Conservation (phyloP, 208 protist genomes). For the Hexamita inflata region DNA sequence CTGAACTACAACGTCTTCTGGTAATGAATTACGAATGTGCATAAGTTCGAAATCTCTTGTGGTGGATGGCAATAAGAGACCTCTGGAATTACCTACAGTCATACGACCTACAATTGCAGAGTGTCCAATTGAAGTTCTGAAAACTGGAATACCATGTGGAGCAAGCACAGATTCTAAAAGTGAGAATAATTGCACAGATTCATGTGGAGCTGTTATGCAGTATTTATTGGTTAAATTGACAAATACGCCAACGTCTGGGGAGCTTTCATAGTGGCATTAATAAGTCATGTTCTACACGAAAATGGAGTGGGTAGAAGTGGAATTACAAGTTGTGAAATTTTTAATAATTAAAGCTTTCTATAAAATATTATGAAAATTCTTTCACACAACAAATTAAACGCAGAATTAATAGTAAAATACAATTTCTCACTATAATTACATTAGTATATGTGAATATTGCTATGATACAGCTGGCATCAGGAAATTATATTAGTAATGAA, state of each 20-base stretch:
- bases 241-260: constrained; percentile 96
- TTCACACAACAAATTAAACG: too few species aligned
- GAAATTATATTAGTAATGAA: too few species aligned
- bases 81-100: constrained; percentile 80
- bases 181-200: background rate
- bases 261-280: constrained; percentile 91
- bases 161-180: background rate
- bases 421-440: too few species aligned
- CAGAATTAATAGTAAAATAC: too few species aligned
- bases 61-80: constrained; percentile 87
- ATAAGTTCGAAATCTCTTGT: constrained; percentile 95
- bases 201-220: constrained; percentile 70
- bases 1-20: constrained; percentile 56
- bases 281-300: too few species aligned
- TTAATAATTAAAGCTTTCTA: too few species aligned
- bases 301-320: too few species aligned
- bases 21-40: constrained; percentile 78
- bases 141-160: background rate
- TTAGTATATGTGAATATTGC: too few species aligned
- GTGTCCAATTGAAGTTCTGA: background rate
- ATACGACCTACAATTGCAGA: constrained; percentile 84
- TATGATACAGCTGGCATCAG: too few species aligned
- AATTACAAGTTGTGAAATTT: too few species aligned
- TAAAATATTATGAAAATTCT: too few species aligned
- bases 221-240: constrained; percentile 94